phyloP scores from a whole-genome alignment of 371 early-diverging fungal species.

The Rhizopus arrhizus region DNA sequence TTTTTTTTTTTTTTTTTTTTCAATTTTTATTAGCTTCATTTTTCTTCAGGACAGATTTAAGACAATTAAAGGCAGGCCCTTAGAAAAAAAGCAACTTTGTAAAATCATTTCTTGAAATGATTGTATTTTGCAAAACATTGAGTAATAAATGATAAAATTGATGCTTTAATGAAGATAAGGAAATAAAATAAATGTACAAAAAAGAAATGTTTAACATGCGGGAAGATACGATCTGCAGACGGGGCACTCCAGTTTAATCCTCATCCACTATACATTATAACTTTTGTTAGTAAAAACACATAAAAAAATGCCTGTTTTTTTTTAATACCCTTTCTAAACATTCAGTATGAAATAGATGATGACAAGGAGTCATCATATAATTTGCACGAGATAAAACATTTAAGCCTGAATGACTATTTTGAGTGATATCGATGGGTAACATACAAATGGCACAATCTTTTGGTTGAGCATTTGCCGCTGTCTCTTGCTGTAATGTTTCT shows the following conservation, averaged over 20 bases:
- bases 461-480: constrained; percentile 5
- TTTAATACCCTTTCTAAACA: constrained; percentile 65
- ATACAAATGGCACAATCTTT: constrained; percentile 81
- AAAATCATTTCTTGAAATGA: too few relatives aligned
- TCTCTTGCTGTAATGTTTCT: constrained; percentile 20
- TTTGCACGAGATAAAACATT: constrained; percentile 56
- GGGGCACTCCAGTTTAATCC: constrained; percentile 80
- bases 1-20: too few relatives aligned
- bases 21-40: too few relatives aligned
- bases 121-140: too few relatives aligned
- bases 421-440: constrained; percentile 56
- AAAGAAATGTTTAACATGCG: constrained; percentile 36
- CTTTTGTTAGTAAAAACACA: background rate
- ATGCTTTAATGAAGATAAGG: background rate
- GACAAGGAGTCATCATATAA: constrained; percentile 86
- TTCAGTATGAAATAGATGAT: constrained; percentile 81
- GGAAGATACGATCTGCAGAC: constrained; percentile 71
- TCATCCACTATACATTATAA: constrained; percentile 68
- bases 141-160: background rate
- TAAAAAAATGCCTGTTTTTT: background rate
- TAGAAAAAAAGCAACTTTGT: too few relatives aligned
- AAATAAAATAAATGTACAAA: background rate
- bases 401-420: constrained; percentile 45
- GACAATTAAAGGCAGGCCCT: too few relatives aligned
- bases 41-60: too few relatives aligned